phyloP scores from a whole-genome alignment of 2,329 filamentous ascomycete genomes.

The Pseudomassariella vexata region DNA sequence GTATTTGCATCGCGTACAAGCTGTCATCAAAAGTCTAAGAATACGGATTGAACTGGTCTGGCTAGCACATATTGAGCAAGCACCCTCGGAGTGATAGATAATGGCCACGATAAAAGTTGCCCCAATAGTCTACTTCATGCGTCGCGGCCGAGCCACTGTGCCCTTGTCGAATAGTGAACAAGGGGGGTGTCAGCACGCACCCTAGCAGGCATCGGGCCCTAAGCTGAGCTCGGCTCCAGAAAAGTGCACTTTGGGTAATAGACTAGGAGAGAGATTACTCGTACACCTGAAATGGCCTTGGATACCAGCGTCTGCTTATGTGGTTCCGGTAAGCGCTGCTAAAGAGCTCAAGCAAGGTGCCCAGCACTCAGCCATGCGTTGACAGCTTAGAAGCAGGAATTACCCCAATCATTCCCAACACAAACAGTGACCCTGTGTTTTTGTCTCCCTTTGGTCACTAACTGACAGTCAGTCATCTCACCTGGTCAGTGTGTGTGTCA shows the following conservation, averaged over 20 bases:
- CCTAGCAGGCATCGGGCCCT: not conserved
- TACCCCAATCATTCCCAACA: not conserved
- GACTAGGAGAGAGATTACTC: not conserved
- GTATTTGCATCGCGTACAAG: not conserved
- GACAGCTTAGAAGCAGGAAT: not conserved
- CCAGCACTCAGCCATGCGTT: not conserved
- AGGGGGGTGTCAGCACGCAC: constrained; percentile 1
- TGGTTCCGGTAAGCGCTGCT: constrained; percentile 1
- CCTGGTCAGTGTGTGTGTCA: constrained; percentile 7
- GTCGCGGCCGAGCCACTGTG: constrained; percentile 4
- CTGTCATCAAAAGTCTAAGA: not conserved
- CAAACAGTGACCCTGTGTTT: not conserved
- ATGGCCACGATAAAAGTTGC: not conserved
- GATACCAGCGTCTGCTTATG: no score
- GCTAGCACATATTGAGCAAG: not conserved
- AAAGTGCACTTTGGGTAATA: constrained; percentile 1
- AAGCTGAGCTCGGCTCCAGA: not conserved
- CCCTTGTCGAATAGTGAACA: not conserved
- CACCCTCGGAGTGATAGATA: not conserved
- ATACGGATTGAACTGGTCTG: not conserved
- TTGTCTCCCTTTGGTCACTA: not conserved
- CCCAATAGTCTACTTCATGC: constrained; percentile 8
- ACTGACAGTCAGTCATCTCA: not conserved
- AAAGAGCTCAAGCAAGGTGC: not conserved
- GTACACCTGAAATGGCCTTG: no score